These are phyloP conservation scores for Raphanus sativus DNA, from an alignment of 345 rosid genomes.

Conservation along the genomic window DNA sequence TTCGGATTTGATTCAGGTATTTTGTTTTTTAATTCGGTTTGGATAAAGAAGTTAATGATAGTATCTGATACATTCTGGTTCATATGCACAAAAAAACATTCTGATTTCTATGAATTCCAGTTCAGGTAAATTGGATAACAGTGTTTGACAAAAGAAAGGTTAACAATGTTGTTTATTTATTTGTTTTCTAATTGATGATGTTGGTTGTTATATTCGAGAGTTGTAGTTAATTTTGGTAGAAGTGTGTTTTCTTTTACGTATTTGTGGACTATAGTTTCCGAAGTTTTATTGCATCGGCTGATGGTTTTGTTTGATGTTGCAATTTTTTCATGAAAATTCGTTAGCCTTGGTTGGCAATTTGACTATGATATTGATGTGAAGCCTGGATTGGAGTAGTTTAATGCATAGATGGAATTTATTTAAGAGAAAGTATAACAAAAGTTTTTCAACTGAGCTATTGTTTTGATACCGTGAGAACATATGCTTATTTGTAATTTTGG, in stretches of 20 bases:
- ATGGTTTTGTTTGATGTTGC: background rate
- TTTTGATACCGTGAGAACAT: too few relatives aligned
- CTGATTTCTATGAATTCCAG: background rate
- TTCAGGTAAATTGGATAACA: background rate
- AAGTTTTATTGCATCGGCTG: background rate
- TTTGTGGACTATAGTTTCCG: background rate
- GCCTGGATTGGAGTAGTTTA: background rate
- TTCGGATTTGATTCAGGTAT: background rate
- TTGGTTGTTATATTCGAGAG: background rate
- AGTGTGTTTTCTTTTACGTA: background rate
- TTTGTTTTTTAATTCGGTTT: background rate
- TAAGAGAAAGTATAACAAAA: too few relatives aligned
- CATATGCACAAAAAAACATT: background rate
- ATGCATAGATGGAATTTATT: background rate
- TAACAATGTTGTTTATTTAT: background rate
- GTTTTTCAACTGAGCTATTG: too few relatives aligned
- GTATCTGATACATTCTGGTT: background rate
- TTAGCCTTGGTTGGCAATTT: background rate
- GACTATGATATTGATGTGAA: background rate
- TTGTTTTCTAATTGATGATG: background rate
- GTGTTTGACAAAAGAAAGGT: background rate
- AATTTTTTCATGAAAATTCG: background rate
- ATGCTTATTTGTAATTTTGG: too few relatives aligned
- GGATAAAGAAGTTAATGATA: background rate
- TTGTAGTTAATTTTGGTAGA: background rate